Evolutionary conservation across 305 asterid species (phyloP).

Genomic region (Solanum hybrid): DNA sequence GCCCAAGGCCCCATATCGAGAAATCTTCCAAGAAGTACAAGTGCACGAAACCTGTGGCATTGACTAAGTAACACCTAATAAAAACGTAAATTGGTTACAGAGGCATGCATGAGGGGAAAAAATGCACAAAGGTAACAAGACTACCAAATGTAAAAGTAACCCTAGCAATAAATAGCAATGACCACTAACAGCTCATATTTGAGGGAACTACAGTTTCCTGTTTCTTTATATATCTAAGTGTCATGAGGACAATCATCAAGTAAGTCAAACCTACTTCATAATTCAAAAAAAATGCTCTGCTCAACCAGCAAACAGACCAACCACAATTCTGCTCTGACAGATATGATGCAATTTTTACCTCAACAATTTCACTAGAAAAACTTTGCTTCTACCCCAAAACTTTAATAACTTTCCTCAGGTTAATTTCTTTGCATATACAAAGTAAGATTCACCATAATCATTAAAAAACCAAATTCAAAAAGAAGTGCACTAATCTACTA

Average conservation of each 20-base stretch:
- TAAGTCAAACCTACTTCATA: not conserved
- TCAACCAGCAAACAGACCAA: not conserved
- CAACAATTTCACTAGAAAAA: not conserved
- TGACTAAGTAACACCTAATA: slow-evolving; percentile 92
- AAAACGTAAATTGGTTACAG: not conserved
- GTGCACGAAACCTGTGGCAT: slow-evolving; percentile 96
- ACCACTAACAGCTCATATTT: not conserved
- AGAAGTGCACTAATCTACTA: not conserved
- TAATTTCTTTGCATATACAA: not conserved
- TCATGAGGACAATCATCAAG: not conserved
- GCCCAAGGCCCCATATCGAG: slow-evolving; percentile 99
- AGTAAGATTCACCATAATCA: not conserved
- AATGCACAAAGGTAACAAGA: not conserved
- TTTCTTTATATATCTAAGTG: not conserved
- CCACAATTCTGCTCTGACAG: not conserved
- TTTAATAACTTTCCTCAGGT: not conserved
- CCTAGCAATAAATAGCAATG: not conserved
- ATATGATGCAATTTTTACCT: not conserved
- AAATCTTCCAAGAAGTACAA: slow-evolving; percentile 98
- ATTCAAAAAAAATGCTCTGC: not conserved
- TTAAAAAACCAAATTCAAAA: not conserved
- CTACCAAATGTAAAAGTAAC: not conserved
- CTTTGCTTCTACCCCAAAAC: not conserved
- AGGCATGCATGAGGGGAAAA: not conserved
- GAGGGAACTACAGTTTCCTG: not conserved